Conservation (phyloP, 1,284 basidiomycete genomes). For the Rhodofomes roseus region DNA sequence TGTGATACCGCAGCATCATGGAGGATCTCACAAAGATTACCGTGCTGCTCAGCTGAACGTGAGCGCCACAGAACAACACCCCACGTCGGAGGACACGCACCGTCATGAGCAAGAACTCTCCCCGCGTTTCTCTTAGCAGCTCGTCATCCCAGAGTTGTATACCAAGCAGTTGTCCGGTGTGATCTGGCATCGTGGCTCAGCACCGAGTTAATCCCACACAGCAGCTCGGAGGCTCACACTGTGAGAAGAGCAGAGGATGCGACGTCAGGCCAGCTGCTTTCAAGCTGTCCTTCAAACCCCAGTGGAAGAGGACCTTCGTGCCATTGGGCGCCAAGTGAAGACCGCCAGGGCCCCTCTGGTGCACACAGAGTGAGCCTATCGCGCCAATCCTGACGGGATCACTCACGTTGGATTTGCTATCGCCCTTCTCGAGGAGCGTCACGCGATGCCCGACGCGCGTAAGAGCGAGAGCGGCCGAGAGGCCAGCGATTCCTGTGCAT, state of each 20-base stretch:
- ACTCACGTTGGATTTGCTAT: slow-evolving; percentile 33
- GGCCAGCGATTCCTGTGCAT: slow-evolving; percentile 3
- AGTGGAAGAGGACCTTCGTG: slow-evolving; percentile 52
- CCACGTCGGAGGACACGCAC: slow-evolving; percentile 36
- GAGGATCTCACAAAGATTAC: slow-evolving; percentile 32
- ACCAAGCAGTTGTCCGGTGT: slow-evolving; percentile 45
- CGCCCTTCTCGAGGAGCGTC: slow-evolving; percentile 46
- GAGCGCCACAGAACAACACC: background rate
- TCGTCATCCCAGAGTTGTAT: slow-evolving; percentile 52
- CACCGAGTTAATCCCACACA: background rate
- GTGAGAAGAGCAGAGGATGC: slow-evolving; percentile 34
- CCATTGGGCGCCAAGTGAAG: slow-evolving; percentile 52
- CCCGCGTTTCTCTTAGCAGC: slow-evolving; percentile 49
- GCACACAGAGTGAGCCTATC: background rate
- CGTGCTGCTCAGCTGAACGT: slow-evolving; percentile 32
- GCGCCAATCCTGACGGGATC: background rate
- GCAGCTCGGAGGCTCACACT: slow-evolving; percentile 27
- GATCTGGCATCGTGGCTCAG: background rate
- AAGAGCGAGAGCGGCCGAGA: slow-evolving; percentile 4
- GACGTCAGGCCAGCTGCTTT: slow-evolving; percentile 34
- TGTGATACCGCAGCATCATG: slow-evolving; percentile 41
- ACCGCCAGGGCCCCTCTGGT: slow-evolving; percentile 32
- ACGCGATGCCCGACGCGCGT: slow-evolving; percentile 52
- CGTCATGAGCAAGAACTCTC: slow-evolving; percentile 47
- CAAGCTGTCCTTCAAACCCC: slow-evolving; percentile 46